Percentiles rank a stretch among this genome's conserved stretches.
Conservation (phyloP, 768 basidiomycete species). For the Boletus sp. region DNA sequence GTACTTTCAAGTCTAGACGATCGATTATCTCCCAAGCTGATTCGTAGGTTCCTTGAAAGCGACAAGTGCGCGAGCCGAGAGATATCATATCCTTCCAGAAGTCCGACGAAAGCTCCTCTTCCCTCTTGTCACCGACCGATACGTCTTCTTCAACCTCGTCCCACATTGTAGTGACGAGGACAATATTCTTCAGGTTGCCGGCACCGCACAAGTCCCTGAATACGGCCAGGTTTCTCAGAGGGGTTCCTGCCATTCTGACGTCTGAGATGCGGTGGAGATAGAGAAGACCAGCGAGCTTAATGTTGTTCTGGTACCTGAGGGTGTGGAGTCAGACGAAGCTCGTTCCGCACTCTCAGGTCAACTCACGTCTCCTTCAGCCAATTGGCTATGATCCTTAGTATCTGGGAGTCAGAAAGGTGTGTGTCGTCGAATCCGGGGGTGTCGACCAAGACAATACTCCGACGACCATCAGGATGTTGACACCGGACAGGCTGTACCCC, state of each 20-base stretch:
- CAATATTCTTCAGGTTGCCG: slow-evolving; percentile 6
- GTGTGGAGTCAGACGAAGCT: not conserved
- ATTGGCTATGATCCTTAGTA: slow-evolving; percentile 8
- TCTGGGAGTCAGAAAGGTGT: not conserved
- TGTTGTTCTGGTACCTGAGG: slow-evolving; percentile 3
- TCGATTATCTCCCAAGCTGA: slow-evolving; percentile 14
- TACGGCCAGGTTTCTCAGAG: too few relatives aligned
- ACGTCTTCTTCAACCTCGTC: not conserved
- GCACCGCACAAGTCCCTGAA: slow-evolving; percentile 4
- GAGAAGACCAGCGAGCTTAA: not conserved
- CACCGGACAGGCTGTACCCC: slow-evolving; percentile 4
- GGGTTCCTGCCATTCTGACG: too few relatives aligned
- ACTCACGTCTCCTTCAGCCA: slow-evolving; percentile 18
- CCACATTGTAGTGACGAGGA: slow-evolving; percentile 14
- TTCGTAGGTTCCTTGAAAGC: slow-evolving; percentile 5
- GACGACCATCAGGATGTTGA: slow-evolving; percentile 5
- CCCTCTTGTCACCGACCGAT: slow-evolving; percentile 4
- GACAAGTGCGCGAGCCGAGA: slow-evolving; percentile 7
- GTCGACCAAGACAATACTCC: too few relatives aligned
- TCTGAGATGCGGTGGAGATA: too few relatives aligned
- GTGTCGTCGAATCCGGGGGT: too few relatives aligned
- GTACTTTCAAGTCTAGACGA: not conserved
- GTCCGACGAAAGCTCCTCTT: slow-evolving; percentile 6
- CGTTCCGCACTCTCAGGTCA: too few relatives aligned
- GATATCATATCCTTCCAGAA: slow-evolving; percentile 14